phyloP scores from a whole-genome alignment of 2,329 filamentous ascomycete species.

The Xylariales sp. region DNA sequence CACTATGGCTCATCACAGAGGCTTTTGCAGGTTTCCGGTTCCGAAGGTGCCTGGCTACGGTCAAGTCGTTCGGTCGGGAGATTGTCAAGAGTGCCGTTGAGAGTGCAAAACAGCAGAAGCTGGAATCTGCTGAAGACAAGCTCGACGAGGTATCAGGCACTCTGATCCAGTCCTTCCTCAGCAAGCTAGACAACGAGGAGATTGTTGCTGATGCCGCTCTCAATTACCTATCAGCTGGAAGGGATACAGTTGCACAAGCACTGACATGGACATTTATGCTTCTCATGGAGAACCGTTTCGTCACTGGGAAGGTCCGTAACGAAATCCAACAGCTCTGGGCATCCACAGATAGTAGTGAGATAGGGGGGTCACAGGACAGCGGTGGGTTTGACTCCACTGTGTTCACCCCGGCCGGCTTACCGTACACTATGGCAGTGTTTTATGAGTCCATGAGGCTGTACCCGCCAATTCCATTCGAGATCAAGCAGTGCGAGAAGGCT shows the following conservation, averaged over 20 bases:
- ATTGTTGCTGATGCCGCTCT: constrained; percentile 60
- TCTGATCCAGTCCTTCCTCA: constrained; percentile 56
- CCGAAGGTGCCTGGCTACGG: constrained; percentile 40
- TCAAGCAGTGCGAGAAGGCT: constrained; percentile 51
- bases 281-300: constrained; percentile 46
- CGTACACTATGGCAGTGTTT: constrained; percentile 58
- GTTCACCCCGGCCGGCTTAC: constrained; percentile 39
- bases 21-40: constrained; percentile 43
- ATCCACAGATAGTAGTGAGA: constrained; percentile 2
- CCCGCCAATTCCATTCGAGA: constrained; percentile 62
- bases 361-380: constrained; percentile 1
- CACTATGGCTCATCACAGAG: constrained; percentile 58
- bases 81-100: constrained; percentile 52
- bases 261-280: constrained; percentile 62
- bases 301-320: constrained; percentile 33
- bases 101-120: constrained; percentile 25
- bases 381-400: constrained; percentile 20
- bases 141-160: constrained; percentile 45
- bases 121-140: constrained; percentile 16
- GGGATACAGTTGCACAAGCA: constrained; percentile 62
- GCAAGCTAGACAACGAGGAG: constrained; percentile 48
- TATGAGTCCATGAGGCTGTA: constrained; percentile 59
- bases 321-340: constrained; percentile 31
- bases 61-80: constrained; percentile 50
- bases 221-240: constrained; percentile 61